A percentile compares a stretch with the other conserved stretches of the same genome.
phyloP scores from a whole-genome alignment of 2,329 filamentous ascomycete species.

The Aureobasidium pullulans region DNA sequence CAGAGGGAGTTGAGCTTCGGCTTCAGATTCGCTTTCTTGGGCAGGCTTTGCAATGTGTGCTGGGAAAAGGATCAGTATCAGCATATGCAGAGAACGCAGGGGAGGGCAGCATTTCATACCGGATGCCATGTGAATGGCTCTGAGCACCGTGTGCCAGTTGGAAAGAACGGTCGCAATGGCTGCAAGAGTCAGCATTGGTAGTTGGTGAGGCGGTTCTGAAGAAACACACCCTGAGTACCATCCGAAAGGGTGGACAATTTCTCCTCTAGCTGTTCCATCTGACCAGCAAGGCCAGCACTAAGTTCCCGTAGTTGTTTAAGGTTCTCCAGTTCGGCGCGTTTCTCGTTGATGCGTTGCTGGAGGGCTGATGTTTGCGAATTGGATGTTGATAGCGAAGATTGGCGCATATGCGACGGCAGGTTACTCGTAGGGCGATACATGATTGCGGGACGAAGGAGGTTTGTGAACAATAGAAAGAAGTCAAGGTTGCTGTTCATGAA shows the following conservation, averaged over 20 bases:
- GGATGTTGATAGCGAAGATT: constrained; percentile 43
- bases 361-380: constrained; percentile 62
- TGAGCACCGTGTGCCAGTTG: constrained; percentile 82
- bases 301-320: constrained; percentile 71
- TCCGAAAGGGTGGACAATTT: constrained; percentile 71
- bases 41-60: constrained; percentile 57
- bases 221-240: constrained; percentile 63
- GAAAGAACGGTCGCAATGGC: constrained; percentile 76
- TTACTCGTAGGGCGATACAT: constrained; percentile 32
- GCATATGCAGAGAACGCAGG: background rate
- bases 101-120: constrained; percentile 41
- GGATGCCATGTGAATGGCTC: constrained; percentile 80
- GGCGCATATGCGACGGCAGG: constrained; percentile 60
- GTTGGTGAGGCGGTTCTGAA: too few species aligned
- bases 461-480: background rate
- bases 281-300: constrained; percentile 67
- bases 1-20: constrained; percentile 46
- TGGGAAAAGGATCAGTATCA: constrained; percentile 30
- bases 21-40: constrained; percentile 34
- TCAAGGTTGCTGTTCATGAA: background rate
- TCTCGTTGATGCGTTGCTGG: constrained; percentile 71
- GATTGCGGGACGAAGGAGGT: constrained; percentile 19
- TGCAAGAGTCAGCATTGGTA: constrained; percentile 28
- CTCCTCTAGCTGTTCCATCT: constrained; percentile 75
- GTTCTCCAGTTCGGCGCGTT: constrained; percentile 74